Percentiles rank a stretch among this genome's conserved stretches.
These are phyloP conservation scores for Penicillium sp. DNA, from an alignment of 2,329 filamentous ascomycete genomes.

Conservation along the genomic window DNA sequence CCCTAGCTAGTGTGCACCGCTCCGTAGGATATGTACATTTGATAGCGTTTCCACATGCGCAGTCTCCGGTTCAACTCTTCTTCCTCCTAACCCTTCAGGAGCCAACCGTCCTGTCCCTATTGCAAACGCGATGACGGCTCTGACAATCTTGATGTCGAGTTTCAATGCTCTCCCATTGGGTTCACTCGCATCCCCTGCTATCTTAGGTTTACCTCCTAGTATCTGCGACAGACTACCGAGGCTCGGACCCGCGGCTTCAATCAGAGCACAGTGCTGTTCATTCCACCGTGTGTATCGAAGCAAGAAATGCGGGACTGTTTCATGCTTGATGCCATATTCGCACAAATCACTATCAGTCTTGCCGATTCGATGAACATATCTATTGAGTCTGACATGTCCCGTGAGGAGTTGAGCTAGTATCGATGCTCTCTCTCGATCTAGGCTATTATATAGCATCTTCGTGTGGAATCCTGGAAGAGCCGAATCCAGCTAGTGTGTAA, in stretches of 20 bases:
- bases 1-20: constrained; percentile 1
- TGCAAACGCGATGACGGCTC: constrained; percentile 1
- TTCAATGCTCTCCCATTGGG: background rate
- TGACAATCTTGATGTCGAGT: constrained; percentile 1
- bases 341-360: background rate
- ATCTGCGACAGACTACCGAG: background rate
- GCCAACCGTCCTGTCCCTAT: background rate
- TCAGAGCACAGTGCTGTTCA: background rate
- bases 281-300: constrained; percentile 5
- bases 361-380: constrained; percentile 6
- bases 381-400: constrained; percentile 1
- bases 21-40: background rate
- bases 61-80: no score
- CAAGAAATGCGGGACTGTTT: constrained; percentile 5
- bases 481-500: constrained; percentile 3
- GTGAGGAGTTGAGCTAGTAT: constrained; percentile 4
- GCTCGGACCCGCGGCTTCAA: background rate
- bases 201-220: constrained; percentile 4
- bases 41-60: no score
- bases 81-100: background rate
- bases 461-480: constrained; percentile 3
- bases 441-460: constrained; percentile 7
- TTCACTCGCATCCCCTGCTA: background rate
- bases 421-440: constrained; percentile 3
- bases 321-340: background rate